phyloP scores from a whole-genome alignment of 257 asterid genomes.

The Capsicum chinense region DNA sequence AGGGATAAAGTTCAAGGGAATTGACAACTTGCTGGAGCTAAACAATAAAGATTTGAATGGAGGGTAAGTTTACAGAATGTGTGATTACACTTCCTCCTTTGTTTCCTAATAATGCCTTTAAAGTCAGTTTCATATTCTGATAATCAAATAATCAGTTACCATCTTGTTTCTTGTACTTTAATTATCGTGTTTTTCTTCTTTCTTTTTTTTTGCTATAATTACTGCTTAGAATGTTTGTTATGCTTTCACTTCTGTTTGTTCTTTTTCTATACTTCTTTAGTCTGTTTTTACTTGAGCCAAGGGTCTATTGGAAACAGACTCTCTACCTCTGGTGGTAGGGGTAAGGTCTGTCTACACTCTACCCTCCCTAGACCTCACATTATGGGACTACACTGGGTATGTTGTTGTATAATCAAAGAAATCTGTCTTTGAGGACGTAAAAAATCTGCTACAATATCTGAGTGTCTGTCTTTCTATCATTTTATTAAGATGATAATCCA shows the following conservation, averaged over 20 bases:
- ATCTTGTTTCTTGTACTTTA: not conserved
- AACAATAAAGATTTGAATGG: slow-evolving; percentile 31
- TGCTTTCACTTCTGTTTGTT: not conserved
- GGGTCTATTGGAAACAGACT: not conserved
- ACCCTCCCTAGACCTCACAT: not conserved
- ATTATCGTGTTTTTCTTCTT: not conserved
- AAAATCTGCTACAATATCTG: not conserved
- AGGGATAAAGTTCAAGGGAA: slow-evolving; percentile 31
- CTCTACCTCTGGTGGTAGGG: not conserved
- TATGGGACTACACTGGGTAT: not conserved
- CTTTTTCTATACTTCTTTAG: not conserved
- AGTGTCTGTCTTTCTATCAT: not conserved
- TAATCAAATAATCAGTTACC: not conserved
- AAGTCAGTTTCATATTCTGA: not conserved
- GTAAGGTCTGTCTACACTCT: not conserved
- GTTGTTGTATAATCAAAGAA: not conserved
- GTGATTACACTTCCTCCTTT: not conserved
- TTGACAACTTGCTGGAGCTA: slow-evolving; percentile 31
- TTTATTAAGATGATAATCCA: slow-evolving; percentile 7
- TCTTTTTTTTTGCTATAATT: not conserved
- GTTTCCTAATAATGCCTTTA: not conserved
- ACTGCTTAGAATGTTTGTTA: not conserved
- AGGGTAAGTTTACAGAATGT: slow-evolving; percentile 8
- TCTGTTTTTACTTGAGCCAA: not conserved
- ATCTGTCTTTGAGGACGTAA: not conserved